A percentile compares a stretch with the other conserved stretches of the same genome.
Conservation (phyloP, 2,329 filamentous ascomycete genomes). For the Pseudocercospora vitis region DNA sequence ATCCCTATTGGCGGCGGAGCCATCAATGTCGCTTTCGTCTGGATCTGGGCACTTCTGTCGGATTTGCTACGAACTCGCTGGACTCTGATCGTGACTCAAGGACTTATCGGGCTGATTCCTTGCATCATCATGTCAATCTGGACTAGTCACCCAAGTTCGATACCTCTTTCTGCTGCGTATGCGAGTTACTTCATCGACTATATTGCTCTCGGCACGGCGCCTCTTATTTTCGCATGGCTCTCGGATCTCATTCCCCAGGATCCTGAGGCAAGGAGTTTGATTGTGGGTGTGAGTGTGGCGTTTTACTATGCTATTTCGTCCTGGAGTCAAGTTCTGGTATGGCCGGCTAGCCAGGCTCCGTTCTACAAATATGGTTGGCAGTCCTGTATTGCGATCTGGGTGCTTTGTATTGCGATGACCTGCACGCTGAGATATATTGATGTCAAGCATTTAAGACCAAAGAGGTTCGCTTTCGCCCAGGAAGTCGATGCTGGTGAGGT, state of each 20-base stretch:
- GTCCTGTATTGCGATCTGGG: constrained; percentile 47
- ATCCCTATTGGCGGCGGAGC: constrained; percentile 52
- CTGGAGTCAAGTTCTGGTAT: constrained; percentile 55
- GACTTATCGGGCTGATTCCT: constrained; percentile 49
- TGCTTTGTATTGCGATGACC: constrained; percentile 50
- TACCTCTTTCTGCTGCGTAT: constrained; percentile 51
- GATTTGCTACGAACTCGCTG: constrained; percentile 53
- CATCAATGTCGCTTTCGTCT: constrained; percentile 54
- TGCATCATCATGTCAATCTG: constrained; percentile 57
- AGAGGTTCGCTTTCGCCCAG: constrained; percentile 27
- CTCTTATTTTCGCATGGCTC: constrained; percentile 55
- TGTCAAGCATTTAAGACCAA: constrained; percentile 42
- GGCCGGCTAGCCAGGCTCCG: constrained; percentile 54
- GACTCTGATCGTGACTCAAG: constrained; percentile 52
- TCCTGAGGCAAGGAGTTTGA: constrained; percentile 51
- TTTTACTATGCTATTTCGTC: constrained; percentile 53
- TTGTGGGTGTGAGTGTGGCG: constrained; percentile 52
- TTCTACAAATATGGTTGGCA: constrained; percentile 54
- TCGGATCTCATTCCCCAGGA: constrained; percentile 54
- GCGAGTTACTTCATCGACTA: constrained; percentile 55
- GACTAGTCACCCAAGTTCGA: constrained; percentile 48
- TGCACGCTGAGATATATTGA: constrained; percentile 48
- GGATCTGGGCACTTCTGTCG: constrained; percentile 56
- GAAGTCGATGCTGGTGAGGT: constrained; percentile 24
- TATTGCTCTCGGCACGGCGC: constrained; percentile 46